phyloP scores from a whole-genome alignment of 2,329 filamentous ascomycete genomes.

The Orbilia javanica region DNA sequence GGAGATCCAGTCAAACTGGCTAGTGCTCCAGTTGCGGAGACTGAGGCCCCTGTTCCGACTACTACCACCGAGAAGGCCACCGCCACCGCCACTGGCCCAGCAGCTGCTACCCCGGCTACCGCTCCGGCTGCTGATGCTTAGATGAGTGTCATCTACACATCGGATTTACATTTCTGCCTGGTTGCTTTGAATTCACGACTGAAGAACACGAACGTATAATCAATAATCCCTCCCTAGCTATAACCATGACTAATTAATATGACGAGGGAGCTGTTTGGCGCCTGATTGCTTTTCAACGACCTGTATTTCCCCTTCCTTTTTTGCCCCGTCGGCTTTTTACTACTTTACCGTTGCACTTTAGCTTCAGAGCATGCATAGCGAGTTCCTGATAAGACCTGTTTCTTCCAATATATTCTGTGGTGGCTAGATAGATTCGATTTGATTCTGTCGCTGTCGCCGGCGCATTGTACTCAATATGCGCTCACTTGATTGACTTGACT shows the following conservation, averaged over 20 bases:
- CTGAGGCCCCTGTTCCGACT: neutral
- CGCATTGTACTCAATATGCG: neutral
- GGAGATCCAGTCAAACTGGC: constrained; percentile 58
- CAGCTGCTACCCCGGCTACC: neutral
- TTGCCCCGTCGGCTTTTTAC: neutral
- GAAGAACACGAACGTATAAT: neutral
- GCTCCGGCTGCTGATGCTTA: constrained; percentile 4
- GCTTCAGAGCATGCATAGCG: constrained; percentile 7
- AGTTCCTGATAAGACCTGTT: neutral
- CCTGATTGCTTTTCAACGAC: neutral
- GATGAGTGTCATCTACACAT: neutral
- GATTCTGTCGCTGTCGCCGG: constrained; percentile 11
- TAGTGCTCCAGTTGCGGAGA: constrained; percentile 7
- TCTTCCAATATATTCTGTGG: neutral
- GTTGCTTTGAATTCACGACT: neutral
- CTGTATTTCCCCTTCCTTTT: neutral
- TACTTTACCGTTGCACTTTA: neutral
- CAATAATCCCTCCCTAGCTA: neutral
- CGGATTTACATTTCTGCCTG: neutral
- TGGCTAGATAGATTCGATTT: constrained; percentile 14
- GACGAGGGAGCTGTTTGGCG: neutral
- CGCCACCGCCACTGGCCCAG: neutral
- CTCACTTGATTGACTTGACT: neutral
- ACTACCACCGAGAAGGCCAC: neutral
- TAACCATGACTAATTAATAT: constrained; percentile 6